A percentile compares a stretch with the other conserved stretches of the same genome.
These are phyloP conservation scores for Blastosporella zonata DNA, from an alignment of 1,284 basidiomycete species.

Conservation along the genomic window DNA sequence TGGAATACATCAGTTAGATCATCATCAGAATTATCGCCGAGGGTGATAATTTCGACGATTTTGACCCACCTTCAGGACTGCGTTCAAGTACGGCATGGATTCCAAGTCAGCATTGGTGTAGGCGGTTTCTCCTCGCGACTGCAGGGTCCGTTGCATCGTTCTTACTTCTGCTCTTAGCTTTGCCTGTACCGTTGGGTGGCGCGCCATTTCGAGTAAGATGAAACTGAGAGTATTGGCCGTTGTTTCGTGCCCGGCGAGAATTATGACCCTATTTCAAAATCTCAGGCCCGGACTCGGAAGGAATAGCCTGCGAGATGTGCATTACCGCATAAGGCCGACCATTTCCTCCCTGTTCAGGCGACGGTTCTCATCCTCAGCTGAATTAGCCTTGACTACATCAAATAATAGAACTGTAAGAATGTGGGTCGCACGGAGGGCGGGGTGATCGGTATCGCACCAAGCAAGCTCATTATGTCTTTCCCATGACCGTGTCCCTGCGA, in stretches of 20 bases:
- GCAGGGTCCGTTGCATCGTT: slow-evolving; percentile 32
- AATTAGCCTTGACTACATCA: slow-evolving; percentile 50
- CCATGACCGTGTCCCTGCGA: slow-evolving; percentile 26
- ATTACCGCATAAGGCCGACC: slow-evolving; percentile 51
- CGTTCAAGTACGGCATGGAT: slow-evolving; percentile 47
- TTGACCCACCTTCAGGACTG: slow-evolving; percentile 45
- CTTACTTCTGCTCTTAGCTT: slow-evolving; percentile 49
- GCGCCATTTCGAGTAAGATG: slow-evolving; percentile 44
- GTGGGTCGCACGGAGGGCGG: no score
- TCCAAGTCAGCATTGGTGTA: slow-evolving; percentile 47
- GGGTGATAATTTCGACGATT: not conserved
- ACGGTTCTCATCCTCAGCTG: slow-evolving; percentile 39
- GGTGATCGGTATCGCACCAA: slow-evolving; percentile 24
- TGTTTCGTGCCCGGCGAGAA: slow-evolving; percentile 51
- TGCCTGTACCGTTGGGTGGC: slow-evolving; percentile 42
- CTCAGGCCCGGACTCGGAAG: not conserved
- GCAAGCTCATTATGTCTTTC: slow-evolving; percentile 29
- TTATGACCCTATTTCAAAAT: slow-evolving; percentile 26
- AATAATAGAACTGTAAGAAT: no score
- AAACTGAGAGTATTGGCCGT: slow-evolving; percentile 38
- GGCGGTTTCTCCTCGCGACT: slow-evolving; percentile 36
- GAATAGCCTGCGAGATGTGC: not conserved
- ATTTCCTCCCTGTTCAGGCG: slow-evolving; percentile 50
- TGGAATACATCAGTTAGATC: slow-evolving; percentile 18
- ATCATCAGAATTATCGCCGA: not conserved